Percentiles rank a stretch among this genome's conserved stretches.
Conservation (phyloP, 108 stramenopile genomes). For the Epipyxis sp. region DNA sequence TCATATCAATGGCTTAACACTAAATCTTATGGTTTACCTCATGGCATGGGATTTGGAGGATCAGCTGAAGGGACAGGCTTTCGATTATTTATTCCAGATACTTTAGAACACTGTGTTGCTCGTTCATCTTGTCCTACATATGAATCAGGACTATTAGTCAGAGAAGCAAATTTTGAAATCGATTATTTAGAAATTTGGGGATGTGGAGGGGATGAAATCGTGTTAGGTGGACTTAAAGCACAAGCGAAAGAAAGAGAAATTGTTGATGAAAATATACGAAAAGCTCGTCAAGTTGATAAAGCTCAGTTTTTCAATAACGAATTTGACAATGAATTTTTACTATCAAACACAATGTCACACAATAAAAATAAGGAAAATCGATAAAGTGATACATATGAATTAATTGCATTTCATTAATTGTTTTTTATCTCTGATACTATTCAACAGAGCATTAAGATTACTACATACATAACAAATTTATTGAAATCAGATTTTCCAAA, state of each 20-base stretch:
- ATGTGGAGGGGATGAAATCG: neutral
- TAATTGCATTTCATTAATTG: too few species aligned
- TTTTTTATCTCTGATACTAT: too few species aligned
- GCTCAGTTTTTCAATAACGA: slow-evolving; percentile 18
- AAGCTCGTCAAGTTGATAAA: slow-evolving; percentile 25
- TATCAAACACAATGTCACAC: neutral
- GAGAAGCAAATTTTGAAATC: slow-evolving; percentile 10
- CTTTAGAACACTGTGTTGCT: slow-evolving; percentile 5
- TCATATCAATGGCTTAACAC: neutral
- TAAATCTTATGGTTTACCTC: neutral
- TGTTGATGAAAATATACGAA: neutral
- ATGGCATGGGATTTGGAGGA: slow-evolving; percentile 28
- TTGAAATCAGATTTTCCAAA: too few species aligned
- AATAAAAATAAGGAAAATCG: neutral
- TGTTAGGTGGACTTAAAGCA: neutral
- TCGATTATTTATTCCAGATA: slow-evolving; percentile 33
- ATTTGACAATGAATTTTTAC: slow-evolving; percentile 19
- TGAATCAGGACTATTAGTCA: neutral
- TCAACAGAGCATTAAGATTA: too few species aligned
- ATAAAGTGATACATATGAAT: neutral
- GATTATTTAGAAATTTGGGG: slow-evolving; percentile 20
- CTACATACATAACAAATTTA: too few species aligned
- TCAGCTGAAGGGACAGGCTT: slow-evolving; percentile 9
- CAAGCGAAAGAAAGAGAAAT: neutral
- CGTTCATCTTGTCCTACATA: neutral